These are phyloP conservation scores for Wickerhamiella hasegawae DNA, from an alignment of 805 yeast species.

Conservation along the genomic window DNA sequence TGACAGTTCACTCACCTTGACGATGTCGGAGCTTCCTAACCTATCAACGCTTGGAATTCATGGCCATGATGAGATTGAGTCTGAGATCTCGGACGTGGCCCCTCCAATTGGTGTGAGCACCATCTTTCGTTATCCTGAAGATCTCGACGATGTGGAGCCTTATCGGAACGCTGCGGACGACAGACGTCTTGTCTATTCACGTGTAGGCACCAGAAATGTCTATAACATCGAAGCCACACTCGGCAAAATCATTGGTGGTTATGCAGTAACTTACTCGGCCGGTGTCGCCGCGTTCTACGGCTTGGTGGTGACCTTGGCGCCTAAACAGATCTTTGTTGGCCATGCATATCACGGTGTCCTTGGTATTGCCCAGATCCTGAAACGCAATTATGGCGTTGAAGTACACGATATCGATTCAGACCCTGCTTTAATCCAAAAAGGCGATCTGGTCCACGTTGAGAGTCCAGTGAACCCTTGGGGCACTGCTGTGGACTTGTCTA, in stretches of 20 bases:
- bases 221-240: slow-evolving; percentile 51
- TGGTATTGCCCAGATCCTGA: slow-evolving; percentile 46
- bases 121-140: slow-evolving; percentile 49
- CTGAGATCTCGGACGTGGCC: slow-evolving; percentile 25
- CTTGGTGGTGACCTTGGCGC: slow-evolving; percentile 50
- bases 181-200: slow-evolving; percentile 34
- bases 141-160: slow-evolving; percentile 20
- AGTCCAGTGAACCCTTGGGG: slow-evolving; percentile 85
- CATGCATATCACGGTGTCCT: slow-evolving; percentile 78
- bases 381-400: slow-evolving; percentile 37
- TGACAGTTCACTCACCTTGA: no score
- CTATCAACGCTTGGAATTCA: no score
- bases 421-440: slow-evolving; percentile 36
- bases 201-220: slow-evolving; percentile 61
- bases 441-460: slow-evolving; percentile 51
- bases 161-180: slow-evolving; percentile 9
- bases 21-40: no score
- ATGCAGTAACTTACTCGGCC: slow-evolving; percentile 54
- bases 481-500: slow-evolving; percentile 39
- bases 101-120: slow-evolving; percentile 76
- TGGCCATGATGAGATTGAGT: slow-evolving; percentile 45
- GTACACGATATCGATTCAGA: slow-evolving; percentile 17
- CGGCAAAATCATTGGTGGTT: slow-evolving; percentile 41
- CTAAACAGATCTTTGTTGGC: slow-evolving; percentile 58
- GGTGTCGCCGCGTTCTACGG: slow-evolving; percentile 77